Conservation (phyloP, 352 stramenopile genomes). For the Globisporangium cederbergense region DNA sequence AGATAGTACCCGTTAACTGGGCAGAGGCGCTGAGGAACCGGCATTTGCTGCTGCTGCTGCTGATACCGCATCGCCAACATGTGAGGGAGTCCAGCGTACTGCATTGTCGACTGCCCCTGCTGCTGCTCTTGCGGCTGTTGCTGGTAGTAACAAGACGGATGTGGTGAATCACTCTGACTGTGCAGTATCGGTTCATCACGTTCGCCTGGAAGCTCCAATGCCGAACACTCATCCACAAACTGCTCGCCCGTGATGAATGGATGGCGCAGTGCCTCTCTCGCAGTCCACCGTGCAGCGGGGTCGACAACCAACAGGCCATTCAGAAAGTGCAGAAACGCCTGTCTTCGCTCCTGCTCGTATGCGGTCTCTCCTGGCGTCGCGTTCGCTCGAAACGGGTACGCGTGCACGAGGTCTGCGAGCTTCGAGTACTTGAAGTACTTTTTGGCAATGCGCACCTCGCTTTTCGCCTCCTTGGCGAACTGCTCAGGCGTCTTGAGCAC, state of each 20-base stretch:
- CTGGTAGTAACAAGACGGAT: conserved; percentile 1
- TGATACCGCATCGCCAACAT: background rate
- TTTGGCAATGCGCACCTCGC: conserved; percentile 33
- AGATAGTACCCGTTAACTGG: conserved; percentile 17
- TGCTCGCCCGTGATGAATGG: conserved; percentile 41
- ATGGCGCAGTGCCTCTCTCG: conserved; percentile 33
- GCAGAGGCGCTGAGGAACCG: conserved; percentile 12
- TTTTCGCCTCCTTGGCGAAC: conserved; percentile 31
- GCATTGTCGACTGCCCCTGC: background rate
- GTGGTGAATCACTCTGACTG: background rate
- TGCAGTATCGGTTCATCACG: background rate
- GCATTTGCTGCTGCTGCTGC: conserved; percentile 1
- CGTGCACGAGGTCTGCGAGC: conserved; percentile 38
- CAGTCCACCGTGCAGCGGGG: conserved; percentile 33
- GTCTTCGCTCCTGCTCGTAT: conserved; percentile 20
- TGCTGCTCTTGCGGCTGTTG: background rate
- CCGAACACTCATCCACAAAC: conserved; percentile 13
- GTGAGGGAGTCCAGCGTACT: background rate
- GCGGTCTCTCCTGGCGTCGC: conserved; percentile 14
- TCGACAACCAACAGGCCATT: conserved; percentile 28
- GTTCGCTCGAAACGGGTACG: conserved; percentile 32
- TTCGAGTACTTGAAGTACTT: conserved; percentile 56
- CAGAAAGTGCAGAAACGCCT: conserved; percentile 42
- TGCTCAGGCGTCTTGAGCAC: conserved; percentile 36
- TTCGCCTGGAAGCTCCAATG: background rate